phyloP scores from a whole-genome alignment of 2,329 filamentous ascomycete species.

The Ophiostoma angusticollis region DNA sequence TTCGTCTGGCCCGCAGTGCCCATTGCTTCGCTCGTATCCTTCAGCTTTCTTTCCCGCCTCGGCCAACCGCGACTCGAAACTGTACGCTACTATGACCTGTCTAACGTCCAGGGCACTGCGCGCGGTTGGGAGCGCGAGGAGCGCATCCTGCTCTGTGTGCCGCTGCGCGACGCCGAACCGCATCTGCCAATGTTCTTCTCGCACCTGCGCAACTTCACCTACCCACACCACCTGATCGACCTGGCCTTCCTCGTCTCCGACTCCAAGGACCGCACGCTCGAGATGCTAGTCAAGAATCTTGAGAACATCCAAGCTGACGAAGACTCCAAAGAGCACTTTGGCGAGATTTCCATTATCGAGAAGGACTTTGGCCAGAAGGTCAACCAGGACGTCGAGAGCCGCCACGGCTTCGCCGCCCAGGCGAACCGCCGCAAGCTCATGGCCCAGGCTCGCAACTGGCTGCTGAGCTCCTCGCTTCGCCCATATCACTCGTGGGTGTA shows the following conservation, averaged over 20 bases:
- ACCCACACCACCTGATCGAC: slow-evolving; percentile 92
- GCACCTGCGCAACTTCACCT: slow-evolving; percentile 93
- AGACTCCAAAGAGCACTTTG: slow-evolving; percentile 72
- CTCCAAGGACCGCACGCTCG: slow-evolving; percentile 82
- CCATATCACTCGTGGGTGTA: slow-evolving; percentile 99
- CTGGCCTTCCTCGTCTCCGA: slow-evolving; percentile 94
- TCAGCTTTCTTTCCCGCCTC: slow-evolving; percentile 55
- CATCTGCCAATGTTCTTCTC: slow-evolving; percentile 97
- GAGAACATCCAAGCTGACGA: slow-evolving; percentile 67
- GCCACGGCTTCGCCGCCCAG: slow-evolving; percentile 94
- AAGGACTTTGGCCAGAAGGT: slow-evolving; percentile 99
- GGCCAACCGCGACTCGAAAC: slow-evolving; percentile 78
- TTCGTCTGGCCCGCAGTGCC: slow-evolving; percentile 61
- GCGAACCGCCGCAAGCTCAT: slow-evolving; percentile 89
- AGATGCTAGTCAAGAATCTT: slow-evolving; percentile 61
- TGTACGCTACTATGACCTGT: slow-evolving; percentile 91
- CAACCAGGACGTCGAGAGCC: slow-evolving; percentile 92
- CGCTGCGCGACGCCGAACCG: slow-evolving; percentile 79
- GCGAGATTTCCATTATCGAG: slow-evolving; percentile 94
- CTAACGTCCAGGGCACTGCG: slow-evolving; percentile 79
- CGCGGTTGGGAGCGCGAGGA: slow-evolving; percentile 95
- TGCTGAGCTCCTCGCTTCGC: slow-evolving; percentile 80
- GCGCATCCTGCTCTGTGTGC: slow-evolving; percentile 86
- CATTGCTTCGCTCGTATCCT: slow-evolving; percentile 48
- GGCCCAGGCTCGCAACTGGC: slow-evolving; percentile 95